A percentile compares a stretch with the other conserved stretches of the same genome.
These are phyloP conservation scores for Colletotrichum musicola DNA, from an alignment of 2,329 filamentous ascomycete genomes.

Conservation along the genomic window DNA sequence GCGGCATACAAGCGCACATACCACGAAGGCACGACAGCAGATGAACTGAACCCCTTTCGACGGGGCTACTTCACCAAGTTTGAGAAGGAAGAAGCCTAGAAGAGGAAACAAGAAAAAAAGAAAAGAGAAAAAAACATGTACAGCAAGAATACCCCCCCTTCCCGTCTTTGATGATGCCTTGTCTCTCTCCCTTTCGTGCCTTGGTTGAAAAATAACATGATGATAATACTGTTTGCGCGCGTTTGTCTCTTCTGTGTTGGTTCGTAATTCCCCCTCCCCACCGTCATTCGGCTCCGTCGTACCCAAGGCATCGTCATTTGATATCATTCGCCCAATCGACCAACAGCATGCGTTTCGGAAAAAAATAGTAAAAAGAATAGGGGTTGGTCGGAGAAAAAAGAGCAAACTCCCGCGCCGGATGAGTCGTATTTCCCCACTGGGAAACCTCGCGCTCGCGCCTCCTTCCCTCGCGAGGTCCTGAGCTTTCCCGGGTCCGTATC, in stretches of 20 bases:
- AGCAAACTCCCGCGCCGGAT: constrained; percentile 22
- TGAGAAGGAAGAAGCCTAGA: constrained; percentile 48
- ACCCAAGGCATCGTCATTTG: constrained; percentile 34
- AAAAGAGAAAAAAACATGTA: constrained; percentile 21
- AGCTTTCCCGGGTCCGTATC: constrained; percentile 9
- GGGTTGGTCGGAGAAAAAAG: neutral
- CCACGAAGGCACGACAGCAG: constrained; percentile 62
- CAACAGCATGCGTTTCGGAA: constrained; percentile 9
- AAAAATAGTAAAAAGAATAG: neutral
- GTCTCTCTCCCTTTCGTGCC: constrained; percentile 16
- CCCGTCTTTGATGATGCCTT: constrained; percentile 35
- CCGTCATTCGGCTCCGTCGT: constrained; percentile 12
- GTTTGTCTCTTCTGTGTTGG: constrained; percentile 1
- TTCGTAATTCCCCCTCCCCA: constrained; percentile 3
- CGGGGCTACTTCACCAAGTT: constrained; percentile 71
- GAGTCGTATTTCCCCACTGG: constrained; percentile 1
- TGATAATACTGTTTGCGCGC: constrained; percentile 10
- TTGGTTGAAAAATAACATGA: constrained; percentile 12
- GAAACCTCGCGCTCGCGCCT: constrained; percentile 20
- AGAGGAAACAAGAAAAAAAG: neutral
- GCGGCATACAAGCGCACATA: constrained; percentile 46
- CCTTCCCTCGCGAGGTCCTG: constrained; percentile 3
- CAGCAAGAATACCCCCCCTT: constrained; percentile 22
- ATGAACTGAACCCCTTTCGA: constrained; percentile 72
- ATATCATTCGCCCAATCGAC: constrained; percentile 33